Percentiles rank a stretch among this genome's conserved stretches.
These are phyloP conservation scores for Cylindrotheca closterium DNA, from an alignment of 108 stramenopile genomes.

Conservation along the genomic window DNA sequence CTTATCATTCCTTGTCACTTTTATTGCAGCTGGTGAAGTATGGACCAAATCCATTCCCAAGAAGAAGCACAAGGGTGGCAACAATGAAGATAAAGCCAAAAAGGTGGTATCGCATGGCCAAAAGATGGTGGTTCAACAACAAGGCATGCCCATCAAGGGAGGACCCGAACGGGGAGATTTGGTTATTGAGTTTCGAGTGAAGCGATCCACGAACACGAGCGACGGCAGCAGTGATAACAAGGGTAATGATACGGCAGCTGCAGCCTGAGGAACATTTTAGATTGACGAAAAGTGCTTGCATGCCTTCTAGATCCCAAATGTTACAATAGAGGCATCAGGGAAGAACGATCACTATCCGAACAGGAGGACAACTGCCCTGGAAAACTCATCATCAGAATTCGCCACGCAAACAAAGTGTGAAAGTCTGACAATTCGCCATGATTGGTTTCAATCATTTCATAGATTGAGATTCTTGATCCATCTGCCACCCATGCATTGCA, in stretches of 20 bases:
- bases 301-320: background rate
- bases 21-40: constrained; percentile 40
- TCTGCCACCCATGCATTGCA: too few species aligned
- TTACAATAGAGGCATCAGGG: too few species aligned
- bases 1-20: too few species aligned
- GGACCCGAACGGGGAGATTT: constrained; percentile 62
- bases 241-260: background rate
- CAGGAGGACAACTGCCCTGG: too few species aligned
- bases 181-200: constrained; percentile 54
- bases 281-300: background rate
- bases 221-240: background rate
- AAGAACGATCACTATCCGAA: too few species aligned
- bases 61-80: background rate
- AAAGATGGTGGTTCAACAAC: constrained; percentile 44
- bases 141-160: constrained; percentile 72
- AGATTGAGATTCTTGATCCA: too few species aligned
- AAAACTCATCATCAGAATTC: too few species aligned
- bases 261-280: background rate
- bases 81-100: constrained; percentile 1
- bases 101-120: constrained; percentile 36
- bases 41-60: constrained; percentile 22
- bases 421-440: too few species aligned
- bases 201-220: background rate
- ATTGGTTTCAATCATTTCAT: too few species aligned
- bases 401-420: too few species aligned